A percentile compares a stretch with the other conserved stretches of the same genome.
These are phyloP conservation scores for Boletus coccyginus DNA, from an alignment of 768 basidiomycete genomes.

Conservation along the genomic window DNA sequence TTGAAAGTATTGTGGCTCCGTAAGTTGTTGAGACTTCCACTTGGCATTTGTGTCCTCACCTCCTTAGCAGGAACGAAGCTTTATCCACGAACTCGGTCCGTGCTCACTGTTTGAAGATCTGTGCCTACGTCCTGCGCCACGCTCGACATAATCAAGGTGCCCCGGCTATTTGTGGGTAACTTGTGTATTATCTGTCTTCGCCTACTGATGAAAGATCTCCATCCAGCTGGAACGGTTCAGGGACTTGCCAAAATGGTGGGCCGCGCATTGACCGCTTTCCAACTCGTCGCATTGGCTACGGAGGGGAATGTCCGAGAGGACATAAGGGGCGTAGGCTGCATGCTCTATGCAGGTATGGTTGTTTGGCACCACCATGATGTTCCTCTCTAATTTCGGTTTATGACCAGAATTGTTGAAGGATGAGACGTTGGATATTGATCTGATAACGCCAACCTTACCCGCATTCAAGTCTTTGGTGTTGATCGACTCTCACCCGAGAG, in stretches of 20 bases:
- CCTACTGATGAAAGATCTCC: constrained; percentile 10
- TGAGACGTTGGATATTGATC: constrained; percentile 75
- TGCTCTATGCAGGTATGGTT: constrained; percentile 68
- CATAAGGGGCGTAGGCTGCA: constrained; percentile 72
- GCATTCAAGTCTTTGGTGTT: constrained; percentile 75
- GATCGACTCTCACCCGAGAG: constrained; percentile 39
- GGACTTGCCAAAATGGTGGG: constrained; percentile 60
- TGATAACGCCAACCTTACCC: constrained; percentile 78
- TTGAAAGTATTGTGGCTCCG: constrained; percentile 23
- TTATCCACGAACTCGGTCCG: constrained; percentile 33
- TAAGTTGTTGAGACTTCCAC: background rate
- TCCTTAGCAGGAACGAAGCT: constrained; percentile 28
- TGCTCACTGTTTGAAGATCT: constrained; percentile 77
- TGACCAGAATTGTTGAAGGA: constrained; percentile 76
- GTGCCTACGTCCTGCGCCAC: constrained; percentile 75
- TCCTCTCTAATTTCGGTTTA: background rate
- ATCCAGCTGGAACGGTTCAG: constrained; percentile 53
- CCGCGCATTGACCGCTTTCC: constrained; percentile 60
- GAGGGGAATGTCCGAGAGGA: constrained; percentile 63
- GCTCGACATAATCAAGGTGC: constrained; percentile 56
- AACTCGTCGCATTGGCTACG: constrained; percentile 55
- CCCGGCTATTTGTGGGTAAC: constrained; percentile 48
- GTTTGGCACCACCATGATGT: background rate
- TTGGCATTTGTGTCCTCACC: background rate
- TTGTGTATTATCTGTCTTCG: background rate